These are phyloP conservation scores for Hypholoma sublateritium DNA, from an alignment of 768 basidiomycete species.

Conservation along the genomic window DNA sequence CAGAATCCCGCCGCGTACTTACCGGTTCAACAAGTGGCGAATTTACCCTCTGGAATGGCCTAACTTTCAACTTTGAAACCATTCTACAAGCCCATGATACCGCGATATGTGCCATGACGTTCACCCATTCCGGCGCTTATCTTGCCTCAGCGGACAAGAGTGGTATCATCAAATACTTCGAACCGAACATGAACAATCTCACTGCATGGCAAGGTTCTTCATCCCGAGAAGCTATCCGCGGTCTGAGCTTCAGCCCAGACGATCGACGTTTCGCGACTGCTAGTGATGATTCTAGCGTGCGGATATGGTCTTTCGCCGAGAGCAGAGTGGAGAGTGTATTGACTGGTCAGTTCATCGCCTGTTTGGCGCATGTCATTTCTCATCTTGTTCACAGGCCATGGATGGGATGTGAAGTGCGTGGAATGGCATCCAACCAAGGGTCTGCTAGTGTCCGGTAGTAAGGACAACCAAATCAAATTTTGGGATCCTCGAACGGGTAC, in stretches of 20 bases:
- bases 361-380: background rate
- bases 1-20: conserved; percentile 88
- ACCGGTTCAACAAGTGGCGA: conserved; percentile 97
- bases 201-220: conserved; percentile 88
- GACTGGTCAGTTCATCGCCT: conserved; percentile 52
- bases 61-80: conserved; percentile 99
- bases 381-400: conserved; percentile 64
- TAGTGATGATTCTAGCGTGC: conserved; percentile 92
- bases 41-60: conserved; percentile 98
- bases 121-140: conserved; percentile 92
- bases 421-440: conserved; percentile 99
- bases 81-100: conserved; percentile 99
- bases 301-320: conserved; percentile 95
- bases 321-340: conserved; percentile 85
- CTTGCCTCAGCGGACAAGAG: conserved; percentile 91
- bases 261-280: conserved; percentile 92
- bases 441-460: conserved; percentile 90
- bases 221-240: conserved; percentile 88
- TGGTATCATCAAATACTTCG: conserved; percentile 98
- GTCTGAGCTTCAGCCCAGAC: conserved; percentile 88
- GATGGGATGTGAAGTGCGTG: conserved; percentile 98
- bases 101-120: conserved; percentile 85
- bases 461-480: conserved; percentile 98
- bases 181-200: conserved; percentile 98
- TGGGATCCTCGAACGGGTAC: conserved; percentile 98